These are phyloP conservation scores for Trichoderma parareesei DNA, from an alignment of 495 filamentous ascomycete species.

Conservation along the genomic window DNA sequence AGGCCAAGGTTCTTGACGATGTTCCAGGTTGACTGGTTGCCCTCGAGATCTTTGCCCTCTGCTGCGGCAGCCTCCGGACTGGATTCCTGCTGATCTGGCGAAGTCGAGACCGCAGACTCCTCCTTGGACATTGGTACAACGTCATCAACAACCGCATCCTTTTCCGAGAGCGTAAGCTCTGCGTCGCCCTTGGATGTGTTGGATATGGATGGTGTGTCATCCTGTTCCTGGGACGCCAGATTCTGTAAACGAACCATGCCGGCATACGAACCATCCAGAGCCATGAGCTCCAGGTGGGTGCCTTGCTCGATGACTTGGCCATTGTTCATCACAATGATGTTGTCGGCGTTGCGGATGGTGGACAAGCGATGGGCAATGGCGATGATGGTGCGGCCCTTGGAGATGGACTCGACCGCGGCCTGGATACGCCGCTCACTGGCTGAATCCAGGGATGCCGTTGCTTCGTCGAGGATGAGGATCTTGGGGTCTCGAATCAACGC, in stretches of 20 bases:
- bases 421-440: conserved; percentile 46
- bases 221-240: conserved; percentile 18
- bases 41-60: neutral
- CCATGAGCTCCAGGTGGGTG: conserved; percentile 33
- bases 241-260: conserved; percentile 29
- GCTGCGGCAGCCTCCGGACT: neutral
- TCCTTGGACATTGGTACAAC: neutral
- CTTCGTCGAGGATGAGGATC: conserved; percentile 48
- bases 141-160: neutral
- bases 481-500: conserved; percentile 40
- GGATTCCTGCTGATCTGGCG: neutral
- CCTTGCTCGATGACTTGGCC: conserved; percentile 51
- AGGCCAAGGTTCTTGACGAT: conserved; percentile 19
- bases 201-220: neutral
- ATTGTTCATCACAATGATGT: conserved; percentile 52
- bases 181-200: conserved; percentile 9
- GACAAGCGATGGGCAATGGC: conserved; percentile 64
- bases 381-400: conserved; percentile 54
- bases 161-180: neutral
- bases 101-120: neutral
- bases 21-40: neutral
- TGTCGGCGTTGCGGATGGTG: conserved; percentile 55
- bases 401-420: conserved; percentile 38
- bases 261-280: conserved; percentile 33
- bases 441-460: conserved; percentile 46